These are phyloP conservation scores for Zea luxurians DNA, from an alignment of 176 grass and related monocot species.

Conservation along the genomic window DNA sequence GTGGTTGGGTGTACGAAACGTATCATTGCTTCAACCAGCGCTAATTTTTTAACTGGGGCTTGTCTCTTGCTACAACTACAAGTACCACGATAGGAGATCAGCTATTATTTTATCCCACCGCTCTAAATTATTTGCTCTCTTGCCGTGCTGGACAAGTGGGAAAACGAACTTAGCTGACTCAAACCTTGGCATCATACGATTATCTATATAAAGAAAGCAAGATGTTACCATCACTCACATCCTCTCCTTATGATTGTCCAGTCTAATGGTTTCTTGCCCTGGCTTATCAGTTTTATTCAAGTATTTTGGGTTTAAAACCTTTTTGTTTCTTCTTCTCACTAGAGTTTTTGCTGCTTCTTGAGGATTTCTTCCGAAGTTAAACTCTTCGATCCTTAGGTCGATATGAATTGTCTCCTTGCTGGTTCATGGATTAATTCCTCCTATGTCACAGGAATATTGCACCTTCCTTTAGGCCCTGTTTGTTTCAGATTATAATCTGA, in stretches of 20 bases:
- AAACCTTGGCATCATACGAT: slow-evolving; percentile 9
- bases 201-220: not conserved
- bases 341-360: not conserved
- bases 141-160: slow-evolving; percentile 25
- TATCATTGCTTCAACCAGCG: slow-evolving; percentile 19
- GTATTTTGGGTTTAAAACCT: not conserved
- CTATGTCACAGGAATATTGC: not conserved
- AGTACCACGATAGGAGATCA: slow-evolving; percentile 20
- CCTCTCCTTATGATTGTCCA: slow-evolving; percentile 1
- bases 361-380: not conserved
- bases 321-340: not conserved
- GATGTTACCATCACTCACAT: not conserved
- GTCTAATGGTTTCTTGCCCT: not conserved
- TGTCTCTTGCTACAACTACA: slow-evolving; percentile 4
- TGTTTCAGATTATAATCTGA: no score
- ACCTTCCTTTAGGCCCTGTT: not conserved
- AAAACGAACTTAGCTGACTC: slow-evolving; percentile 1
- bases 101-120: slow-evolving; percentile 12
- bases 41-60: slow-evolving; percentile 28
- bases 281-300: not conserved
- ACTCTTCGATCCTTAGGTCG: not conserved
- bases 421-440: not conserved
- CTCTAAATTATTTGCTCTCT: slow-evolving; percentile 1
- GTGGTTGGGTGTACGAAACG: not conserved
- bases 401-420: not conserved